Evolutionary conservation across 192 early-diverging fungal genomes (phyloP), one percentile per base, ranked within the genome.

Genomic region (Bifiguratus adelaidae): DNA sequence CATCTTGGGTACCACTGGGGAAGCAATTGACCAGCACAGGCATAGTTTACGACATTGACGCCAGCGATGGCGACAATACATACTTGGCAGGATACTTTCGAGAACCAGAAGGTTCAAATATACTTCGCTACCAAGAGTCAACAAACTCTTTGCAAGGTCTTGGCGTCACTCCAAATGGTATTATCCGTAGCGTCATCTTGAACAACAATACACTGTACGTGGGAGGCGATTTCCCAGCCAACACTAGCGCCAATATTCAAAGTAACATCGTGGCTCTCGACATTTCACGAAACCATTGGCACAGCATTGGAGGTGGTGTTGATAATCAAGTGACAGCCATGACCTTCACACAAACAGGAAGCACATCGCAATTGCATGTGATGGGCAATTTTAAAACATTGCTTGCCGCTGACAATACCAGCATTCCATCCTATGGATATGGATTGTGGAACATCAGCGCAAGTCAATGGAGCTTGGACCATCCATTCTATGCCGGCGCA

Each of bases 151-250:
- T n/a, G n/a, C n/a, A n/a, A n/a, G n/a, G n/a, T n/a, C n/a, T n/a
- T n/a, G n/a, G n/a, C n/a, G n/a, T n/a, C n/a, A n/a, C n/a, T n/a
- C n/a, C n/a, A n/a, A 56, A 48, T 32, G 47, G 47, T n/a, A 48
- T 32, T 42, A 40, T 56, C 21, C 42, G 23, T 19, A 5, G 38
- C 22, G 15, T 56, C 4, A 25, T 28, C 4, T 5, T 50, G 22
- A 26, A 20, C 12, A 37, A 37, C 13, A 21, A 27, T 22, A 30
- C 35, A 1, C 24, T 50, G 13, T 50, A 40, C 19, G 49, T 26
- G 21, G 49, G 49, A 21, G 49, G 49, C 23, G 30, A 36, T 20
- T 50, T 50, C 37, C 25, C 35, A 4, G 15, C 33, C 25, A 23
- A 13, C 38, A 28, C 49, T 18, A 41, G 24, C 28, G 37, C 11